phyloP scores from a whole-genome alignment of 306 rosid species.

The Trifolium dubium region DNA sequence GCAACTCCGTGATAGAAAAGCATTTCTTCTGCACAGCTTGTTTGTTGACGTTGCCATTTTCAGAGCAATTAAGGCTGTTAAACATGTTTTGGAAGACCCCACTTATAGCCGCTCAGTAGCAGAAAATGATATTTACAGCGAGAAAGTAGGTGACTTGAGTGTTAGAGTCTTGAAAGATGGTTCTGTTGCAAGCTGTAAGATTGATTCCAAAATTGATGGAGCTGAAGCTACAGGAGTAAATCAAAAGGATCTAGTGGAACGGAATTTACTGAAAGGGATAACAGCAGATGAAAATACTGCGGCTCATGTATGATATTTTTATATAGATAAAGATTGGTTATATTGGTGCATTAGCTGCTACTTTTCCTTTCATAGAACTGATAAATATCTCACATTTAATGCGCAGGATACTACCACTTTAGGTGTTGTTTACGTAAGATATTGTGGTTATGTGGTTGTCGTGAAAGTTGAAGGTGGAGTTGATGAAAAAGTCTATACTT shows the following conservation, averaged over 20 bases:
- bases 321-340: conserved; percentile 34
- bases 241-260: conserved; percentile 63
- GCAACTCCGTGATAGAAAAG: conserved; percentile 90
- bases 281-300: conserved; percentile 99
- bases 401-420: conserved; percentile 82
- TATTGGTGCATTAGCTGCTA: conserved; percentile 30
- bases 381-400: conserved; percentile 39
- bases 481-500: conserved; percentile 50
- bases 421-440: conserved; percentile 82
- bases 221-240: conserved; percentile 71
- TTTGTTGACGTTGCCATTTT: conserved; percentile 90
- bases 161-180: conserved; percentile 74
- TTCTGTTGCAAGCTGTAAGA: conserved; percentile 77
- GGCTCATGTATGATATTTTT: conserved; percentile 78
- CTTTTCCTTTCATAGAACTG: conserved; percentile 34
- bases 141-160: conserved; percentile 80
- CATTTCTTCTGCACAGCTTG: conserved; percentile 92
- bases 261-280: conserved; percentile 92
- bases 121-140: conserved; percentile 52
- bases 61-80: conserved; percentile 73
- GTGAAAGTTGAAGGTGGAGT: conserved; percentile 78
- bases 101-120: conserved; percentile 46
- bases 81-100: conserved; percentile 57
- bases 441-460: conserved; percentile 74
- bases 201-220: conserved; percentile 94